Evolutionary conservation across 2,329 filamentous ascomycete species (phyloP).

Genomic region (Dothistroma septosporum): DNA sequence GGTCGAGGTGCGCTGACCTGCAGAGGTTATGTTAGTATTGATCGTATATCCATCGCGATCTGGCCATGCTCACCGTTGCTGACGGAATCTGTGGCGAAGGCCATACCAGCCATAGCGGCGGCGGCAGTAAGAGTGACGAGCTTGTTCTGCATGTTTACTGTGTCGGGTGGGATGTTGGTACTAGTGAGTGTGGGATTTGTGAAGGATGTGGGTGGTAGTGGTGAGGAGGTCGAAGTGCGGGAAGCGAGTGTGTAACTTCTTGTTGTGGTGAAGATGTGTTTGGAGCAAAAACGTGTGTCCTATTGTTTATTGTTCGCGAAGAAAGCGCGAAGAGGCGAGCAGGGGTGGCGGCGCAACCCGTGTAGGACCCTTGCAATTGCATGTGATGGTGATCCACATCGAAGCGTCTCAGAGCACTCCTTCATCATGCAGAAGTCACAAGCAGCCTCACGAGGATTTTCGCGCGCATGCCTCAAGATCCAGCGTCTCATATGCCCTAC

Average conservation of each 20-base stretch:
- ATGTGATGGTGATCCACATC: background rate
- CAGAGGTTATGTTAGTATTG: background rate
- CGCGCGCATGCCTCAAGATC: background rate
- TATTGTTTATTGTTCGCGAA: background rate
- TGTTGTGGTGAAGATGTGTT: background rate
- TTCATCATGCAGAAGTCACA: background rate
- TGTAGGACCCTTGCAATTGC: background rate
- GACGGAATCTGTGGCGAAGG: background rate
- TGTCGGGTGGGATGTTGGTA: background rate
- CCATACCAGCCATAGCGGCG: slow-evolving; percentile 1
- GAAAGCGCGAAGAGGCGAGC: background rate
- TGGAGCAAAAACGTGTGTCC: background rate
- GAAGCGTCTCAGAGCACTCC: background rate
- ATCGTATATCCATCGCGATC: background rate
- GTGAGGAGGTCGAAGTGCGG: background rate
- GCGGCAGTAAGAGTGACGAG: slow-evolving; percentile 1
- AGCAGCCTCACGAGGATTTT: background rate
- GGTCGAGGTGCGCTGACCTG: background rate
- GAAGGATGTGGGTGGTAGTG: background rate
- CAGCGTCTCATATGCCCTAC: background rate
- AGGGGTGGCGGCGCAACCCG: background rate
- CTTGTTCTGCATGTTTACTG: slow-evolving; percentile 3
- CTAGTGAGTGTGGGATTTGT: background rate
- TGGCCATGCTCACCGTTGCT: background rate
- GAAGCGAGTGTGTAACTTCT: background rate